These are phyloP conservation scores for Pseudocercospora fijiensis DNA, from an alignment of 2,329 filamentous ascomycete species.

Conservation along the genomic window DNA sequence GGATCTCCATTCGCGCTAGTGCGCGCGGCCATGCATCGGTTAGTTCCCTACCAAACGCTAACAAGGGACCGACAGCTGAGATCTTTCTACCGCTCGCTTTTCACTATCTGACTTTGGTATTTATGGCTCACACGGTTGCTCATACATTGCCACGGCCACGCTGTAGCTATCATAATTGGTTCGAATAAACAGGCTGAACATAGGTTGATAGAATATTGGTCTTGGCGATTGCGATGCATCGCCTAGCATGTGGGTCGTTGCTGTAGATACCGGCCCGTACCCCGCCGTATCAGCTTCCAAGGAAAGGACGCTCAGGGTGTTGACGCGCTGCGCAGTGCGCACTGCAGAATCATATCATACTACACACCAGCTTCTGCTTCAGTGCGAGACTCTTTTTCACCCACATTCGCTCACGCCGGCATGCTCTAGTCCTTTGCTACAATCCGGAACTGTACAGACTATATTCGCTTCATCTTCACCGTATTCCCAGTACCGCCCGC, in stretches of 20 bases:
- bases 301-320: too few relatives aligned
- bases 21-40: too few relatives aligned
- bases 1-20: background rate
- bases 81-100: background rate
- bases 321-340: background rate
- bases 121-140: background rate
- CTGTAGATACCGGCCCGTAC: background rate
- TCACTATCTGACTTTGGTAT: background rate
- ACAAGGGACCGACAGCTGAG: too few relatives aligned
- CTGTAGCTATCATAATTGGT: too few relatives aligned
- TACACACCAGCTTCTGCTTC: background rate
- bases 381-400: background rate
- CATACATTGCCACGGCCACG: background rate
- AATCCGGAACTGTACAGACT: slow-evolving; percentile 7
- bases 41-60: too few relatives aligned
- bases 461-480: slow-evolving; percentile 11
- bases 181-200: background rate
- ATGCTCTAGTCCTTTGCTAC: slow-evolving; percentile 9
- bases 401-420: slow-evolving; percentile 6
- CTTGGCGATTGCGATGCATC: background rate
- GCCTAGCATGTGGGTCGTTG: background rate
- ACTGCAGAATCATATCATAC: background rate
- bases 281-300: background rate
- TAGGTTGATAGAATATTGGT: background rate
- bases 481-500: slow-evolving; percentile 6